Evolutionary conservation across 768 basidiomycete genomes (phyloP).

Genomic region (Tubosaeta sp.): DNA sequence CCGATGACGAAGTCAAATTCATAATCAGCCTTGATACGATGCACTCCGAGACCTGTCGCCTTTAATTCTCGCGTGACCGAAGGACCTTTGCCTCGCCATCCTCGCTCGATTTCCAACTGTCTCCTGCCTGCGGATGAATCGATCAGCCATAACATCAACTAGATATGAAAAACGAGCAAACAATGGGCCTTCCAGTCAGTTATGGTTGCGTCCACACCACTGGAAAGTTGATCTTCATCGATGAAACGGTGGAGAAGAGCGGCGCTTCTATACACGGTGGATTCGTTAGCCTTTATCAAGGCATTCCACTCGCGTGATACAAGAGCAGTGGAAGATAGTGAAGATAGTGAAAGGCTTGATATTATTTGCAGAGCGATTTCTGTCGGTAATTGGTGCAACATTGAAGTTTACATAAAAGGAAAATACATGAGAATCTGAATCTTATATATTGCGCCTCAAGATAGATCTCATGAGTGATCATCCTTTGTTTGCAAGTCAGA

Average conservation of each 20-base stretch:
- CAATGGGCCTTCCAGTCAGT: constrained; percentile 58
- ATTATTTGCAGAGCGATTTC: constrained; percentile 53
- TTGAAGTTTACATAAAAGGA: too few relatives aligned
- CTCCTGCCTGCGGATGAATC: constrained; percentile 36
- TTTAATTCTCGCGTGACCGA: constrained; percentile 35
- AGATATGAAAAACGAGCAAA: constrained; percentile 23
- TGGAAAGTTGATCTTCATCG: constrained; percentile 28
- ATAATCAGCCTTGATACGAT: constrained; percentile 77
- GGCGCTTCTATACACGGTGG: constrained; percentile 51
- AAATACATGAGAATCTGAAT: too few relatives aligned
- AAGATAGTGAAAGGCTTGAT: constrained; percentile 44
- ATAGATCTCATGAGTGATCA: too few relatives aligned
- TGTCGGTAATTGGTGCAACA: constrained; percentile 46
- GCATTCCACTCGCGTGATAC: constrained; percentile 45
- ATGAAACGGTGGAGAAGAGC: constrained; percentile 50
- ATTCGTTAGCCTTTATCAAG: constrained; percentile 46
- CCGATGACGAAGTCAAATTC: constrained; percentile 53
- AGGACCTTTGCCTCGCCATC: constrained; percentile 53
- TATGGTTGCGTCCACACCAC: constrained; percentile 28
- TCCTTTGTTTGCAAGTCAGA: too few relatives aligned
- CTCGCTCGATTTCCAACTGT: constrained; percentile 41
- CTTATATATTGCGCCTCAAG: too few relatives aligned
- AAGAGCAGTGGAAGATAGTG: constrained; percentile 34
- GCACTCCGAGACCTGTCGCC: constrained; percentile 40
- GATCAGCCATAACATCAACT: constrained; percentile 8